Conservation (phyloP, 2,329 filamentous ascomycete species). For the Penicillium sp. region DNA sequence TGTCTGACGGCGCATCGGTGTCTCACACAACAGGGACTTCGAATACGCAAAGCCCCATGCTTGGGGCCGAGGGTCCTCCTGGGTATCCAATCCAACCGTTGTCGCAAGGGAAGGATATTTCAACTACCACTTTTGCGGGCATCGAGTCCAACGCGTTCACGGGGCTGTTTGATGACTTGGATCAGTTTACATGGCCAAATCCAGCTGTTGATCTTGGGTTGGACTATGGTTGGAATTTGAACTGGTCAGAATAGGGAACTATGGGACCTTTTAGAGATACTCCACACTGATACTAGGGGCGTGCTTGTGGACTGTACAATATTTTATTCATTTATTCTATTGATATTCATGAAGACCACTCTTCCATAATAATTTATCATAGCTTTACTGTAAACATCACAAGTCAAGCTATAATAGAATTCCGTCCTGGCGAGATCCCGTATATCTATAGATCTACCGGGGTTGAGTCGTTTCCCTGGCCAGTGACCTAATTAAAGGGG, state of each 20-base stretch:
- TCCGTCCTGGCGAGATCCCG: neutral
- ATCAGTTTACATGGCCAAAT: conserved; percentile 36
- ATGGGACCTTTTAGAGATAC: neutral
- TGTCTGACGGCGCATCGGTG: conserved; percentile 26
- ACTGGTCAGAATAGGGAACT: conserved; percentile 41
- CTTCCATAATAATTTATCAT: too few species aligned
- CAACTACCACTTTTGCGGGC: conserved; percentile 27
- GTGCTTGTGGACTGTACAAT: neutral
- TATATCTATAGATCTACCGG: conserved; percentile 3
- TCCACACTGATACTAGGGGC: neutral
- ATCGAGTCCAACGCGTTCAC: conserved; percentile 33
- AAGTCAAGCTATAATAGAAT: neutral
- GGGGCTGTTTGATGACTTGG: conserved; percentile 34
- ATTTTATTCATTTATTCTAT: neutral
- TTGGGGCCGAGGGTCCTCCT: conserved; percentile 8
- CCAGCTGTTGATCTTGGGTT: conserved; percentile 42
- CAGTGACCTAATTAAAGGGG: conserved; percentile 8
- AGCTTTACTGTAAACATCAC: neutral
- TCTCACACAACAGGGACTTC: conserved; percentile 7
- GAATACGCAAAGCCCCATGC: conserved; percentile 6
- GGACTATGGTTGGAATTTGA: conserved; percentile 49
- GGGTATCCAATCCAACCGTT: conserved; percentile 28
- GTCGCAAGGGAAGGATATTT: conserved; percentile 30
- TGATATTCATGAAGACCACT: neutral
- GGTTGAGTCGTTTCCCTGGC: neutral